These are phyloP conservation scores for Paramyrothecium roridum DNA, from an alignment of 2,329 filamentous ascomycete species.

Conservation along the genomic window DNA sequence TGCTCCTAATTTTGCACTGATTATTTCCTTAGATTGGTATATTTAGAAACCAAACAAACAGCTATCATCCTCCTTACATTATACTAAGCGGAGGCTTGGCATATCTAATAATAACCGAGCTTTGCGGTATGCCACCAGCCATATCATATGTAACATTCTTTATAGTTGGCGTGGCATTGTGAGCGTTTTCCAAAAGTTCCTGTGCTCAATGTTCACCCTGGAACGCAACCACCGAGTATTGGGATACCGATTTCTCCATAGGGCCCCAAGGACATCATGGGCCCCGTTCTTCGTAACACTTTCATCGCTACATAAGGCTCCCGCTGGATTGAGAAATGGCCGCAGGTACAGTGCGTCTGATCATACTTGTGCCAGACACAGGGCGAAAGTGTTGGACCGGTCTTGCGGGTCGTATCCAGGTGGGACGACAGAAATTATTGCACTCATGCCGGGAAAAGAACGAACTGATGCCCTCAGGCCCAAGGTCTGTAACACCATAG, in stretches of 20 bases:
- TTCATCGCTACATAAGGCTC: neutral
- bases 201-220: too few species aligned
- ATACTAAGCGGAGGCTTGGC: too few species aligned
- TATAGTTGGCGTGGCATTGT: too few species aligned
- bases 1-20: too few species aligned
- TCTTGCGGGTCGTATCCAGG: conserved; percentile 9
- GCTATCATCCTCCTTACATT: too few species aligned
- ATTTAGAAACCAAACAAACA: too few species aligned
- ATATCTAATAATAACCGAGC: too few species aligned
- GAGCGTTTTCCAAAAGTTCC: too few species aligned
- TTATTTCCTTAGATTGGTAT: too few species aligned
- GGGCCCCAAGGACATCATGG: neutral
- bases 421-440: conserved; percentile 23
- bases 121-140: too few species aligned
- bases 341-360: conserved; percentile 5
- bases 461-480: conserved; percentile 30
- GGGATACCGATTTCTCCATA: neutral
- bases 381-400: conserved; percentile 3
- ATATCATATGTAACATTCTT: too few species aligned
- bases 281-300: neutral
- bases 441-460: conserved; percentile 36
- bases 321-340: neutral
- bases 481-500: conserved; percentile 36
- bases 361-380: conserved; percentile 7
- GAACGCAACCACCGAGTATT: neutral